A percentile compares a stretch with the other conserved stretches of the same genome.
Evolutionary conservation across 495 filamentous ascomycete species (phyloP).

Genomic region (Parathielavia appendiculata): DNA sequence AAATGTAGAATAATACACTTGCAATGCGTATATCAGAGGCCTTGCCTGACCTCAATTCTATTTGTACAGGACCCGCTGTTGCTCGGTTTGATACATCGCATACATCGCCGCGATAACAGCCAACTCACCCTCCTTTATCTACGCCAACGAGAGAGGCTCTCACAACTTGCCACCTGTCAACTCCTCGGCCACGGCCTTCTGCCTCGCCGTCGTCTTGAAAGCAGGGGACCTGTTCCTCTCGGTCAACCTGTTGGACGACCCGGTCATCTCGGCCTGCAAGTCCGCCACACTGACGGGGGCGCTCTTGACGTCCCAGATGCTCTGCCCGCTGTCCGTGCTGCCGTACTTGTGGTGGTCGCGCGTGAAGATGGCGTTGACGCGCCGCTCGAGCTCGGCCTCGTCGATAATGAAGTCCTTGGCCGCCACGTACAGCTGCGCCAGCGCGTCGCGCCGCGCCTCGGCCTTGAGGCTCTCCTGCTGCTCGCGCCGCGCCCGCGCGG

Average conservation of each 20-base stretch:
- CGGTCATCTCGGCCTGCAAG: slow-evolving; percentile 27
- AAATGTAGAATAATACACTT: slow-evolving; percentile 8
- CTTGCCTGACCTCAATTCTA: slow-evolving; percentile 18
- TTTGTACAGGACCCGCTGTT: slow-evolving; percentile 20
- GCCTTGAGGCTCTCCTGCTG: slow-evolving; percentile 22
- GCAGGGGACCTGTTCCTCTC: slow-evolving; percentile 18
- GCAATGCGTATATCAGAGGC: slow-evolving; percentile 14
- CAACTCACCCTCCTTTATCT: not conserved
- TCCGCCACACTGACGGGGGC: slow-evolving; percentile 30
- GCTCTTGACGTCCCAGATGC: slow-evolving; percentile 38
- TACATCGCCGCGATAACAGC: not conserved
- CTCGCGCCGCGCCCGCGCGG: slow-evolving; percentile 24
- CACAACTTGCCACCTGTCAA: slow-evolving; percentile 47
- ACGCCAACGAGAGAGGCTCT: not conserved
- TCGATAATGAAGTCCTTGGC: slow-evolving; percentile 44
- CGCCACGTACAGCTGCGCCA: slow-evolving; percentile 45
- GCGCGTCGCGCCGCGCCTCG: slow-evolving; percentile 42
- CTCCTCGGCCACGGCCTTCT: slow-evolving; percentile 45
- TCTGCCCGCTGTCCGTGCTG: slow-evolving; percentile 25
- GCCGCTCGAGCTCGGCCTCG: slow-evolving; percentile 38
- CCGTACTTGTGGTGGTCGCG: slow-evolving; percentile 22
- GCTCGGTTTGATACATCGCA: slow-evolving; percentile 19
- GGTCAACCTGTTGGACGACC: slow-evolving; percentile 19
- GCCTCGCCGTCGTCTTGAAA: slow-evolving; percentile 31
- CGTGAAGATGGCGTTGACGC: slow-evolving; percentile 36